A percentile compares a stretch with the other conserved stretches of the same genome.
These are phyloP conservation scores for Blastomyces silverae DNA, from an alignment of 2,329 filamentous ascomycete species.

Conservation along the genomic window DNA sequence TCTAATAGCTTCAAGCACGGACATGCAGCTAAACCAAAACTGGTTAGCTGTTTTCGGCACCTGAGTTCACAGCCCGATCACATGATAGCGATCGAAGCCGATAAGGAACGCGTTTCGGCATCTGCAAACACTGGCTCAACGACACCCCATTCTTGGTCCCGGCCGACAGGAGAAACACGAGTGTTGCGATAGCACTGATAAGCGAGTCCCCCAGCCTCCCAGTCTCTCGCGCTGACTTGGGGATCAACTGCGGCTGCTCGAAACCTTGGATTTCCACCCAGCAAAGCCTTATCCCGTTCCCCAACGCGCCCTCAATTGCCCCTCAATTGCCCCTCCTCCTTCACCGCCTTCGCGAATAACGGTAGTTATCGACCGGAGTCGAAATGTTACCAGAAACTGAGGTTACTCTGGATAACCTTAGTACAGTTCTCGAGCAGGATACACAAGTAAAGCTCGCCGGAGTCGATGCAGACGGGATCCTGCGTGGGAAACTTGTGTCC, in stretches of 20 bases:
- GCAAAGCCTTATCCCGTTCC: background rate
- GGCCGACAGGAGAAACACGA: background rate
- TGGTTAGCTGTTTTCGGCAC: background rate
- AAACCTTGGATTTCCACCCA: background rate
- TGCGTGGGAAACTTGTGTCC: slow-evolving; percentile 84
- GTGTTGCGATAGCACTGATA: background rate
- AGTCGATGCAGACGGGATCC: slow-evolving; percentile 75
- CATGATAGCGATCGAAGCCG: background rate
- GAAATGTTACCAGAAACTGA: slow-evolving; percentile 13
- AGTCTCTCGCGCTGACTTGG: background rate
- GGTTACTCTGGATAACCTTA: slow-evolving; percentile 56
- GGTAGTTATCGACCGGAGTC: background rate
- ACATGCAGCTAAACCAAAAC: background rate
- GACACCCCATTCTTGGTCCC: background rate
- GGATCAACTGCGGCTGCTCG: background rate
- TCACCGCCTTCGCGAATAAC: background rate
- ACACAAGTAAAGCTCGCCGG: slow-evolving; percentile 79
- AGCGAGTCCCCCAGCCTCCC: background rate
- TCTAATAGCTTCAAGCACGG: no score
- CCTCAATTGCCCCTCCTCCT: background rate
- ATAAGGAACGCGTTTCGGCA: no score
- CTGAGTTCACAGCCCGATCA: background rate
- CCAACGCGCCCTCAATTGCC: background rate
- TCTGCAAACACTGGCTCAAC: no score
- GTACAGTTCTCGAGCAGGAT: slow-evolving; percentile 62